These are phyloP conservation scores for Yarrowia osloensis DNA, from an alignment of 805 yeast species.

Conservation along the genomic window DNA sequence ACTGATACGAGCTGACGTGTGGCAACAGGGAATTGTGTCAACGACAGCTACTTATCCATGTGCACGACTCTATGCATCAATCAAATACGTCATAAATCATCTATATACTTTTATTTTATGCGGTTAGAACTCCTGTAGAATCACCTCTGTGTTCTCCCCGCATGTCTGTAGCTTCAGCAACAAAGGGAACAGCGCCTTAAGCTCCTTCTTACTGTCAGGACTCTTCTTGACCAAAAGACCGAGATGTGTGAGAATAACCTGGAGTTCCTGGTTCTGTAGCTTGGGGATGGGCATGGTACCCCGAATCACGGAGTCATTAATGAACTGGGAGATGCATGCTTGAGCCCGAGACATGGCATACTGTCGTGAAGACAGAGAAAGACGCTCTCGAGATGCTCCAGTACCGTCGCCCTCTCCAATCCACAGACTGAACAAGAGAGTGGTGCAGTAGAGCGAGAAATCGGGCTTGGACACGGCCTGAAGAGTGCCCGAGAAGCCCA, in stretches of 20 bases:
- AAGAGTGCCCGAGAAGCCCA: constrained; percentile 19
- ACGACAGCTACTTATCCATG: neutral
- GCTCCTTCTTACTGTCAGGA: constrained; percentile 14
- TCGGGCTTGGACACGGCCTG: constrained; percentile 16
- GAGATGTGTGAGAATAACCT: constrained; percentile 1
- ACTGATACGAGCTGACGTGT: no score
- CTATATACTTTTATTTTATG: constrained; percentile 3
- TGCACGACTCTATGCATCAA: no score
- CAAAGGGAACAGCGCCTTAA: constrained; percentile 16
- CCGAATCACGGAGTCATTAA: constrained; percentile 14
- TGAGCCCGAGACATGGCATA: constrained; percentile 17
- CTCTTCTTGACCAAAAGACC: neutral
- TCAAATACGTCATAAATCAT: neutral
- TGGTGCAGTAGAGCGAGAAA: constrained; percentile 16
- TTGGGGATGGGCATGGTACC: constrained; percentile 29
- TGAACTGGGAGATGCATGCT: constrained; percentile 15
- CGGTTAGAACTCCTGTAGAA: constrained; percentile 15
- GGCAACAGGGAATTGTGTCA: no score
- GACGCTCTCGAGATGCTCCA: neutral
- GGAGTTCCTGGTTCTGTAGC: constrained; percentile 15
- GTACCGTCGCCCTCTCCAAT: constrained; percentile 24
- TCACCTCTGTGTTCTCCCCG: constrained; percentile 23
- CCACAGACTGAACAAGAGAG: constrained; percentile 1
- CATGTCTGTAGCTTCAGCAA: constrained; percentile 4
- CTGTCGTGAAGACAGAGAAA: neutral